Evolutionary conservation across 2,329 filamentous ascomycete species (phyloP).

Genomic region (Fusarium sp.): DNA sequence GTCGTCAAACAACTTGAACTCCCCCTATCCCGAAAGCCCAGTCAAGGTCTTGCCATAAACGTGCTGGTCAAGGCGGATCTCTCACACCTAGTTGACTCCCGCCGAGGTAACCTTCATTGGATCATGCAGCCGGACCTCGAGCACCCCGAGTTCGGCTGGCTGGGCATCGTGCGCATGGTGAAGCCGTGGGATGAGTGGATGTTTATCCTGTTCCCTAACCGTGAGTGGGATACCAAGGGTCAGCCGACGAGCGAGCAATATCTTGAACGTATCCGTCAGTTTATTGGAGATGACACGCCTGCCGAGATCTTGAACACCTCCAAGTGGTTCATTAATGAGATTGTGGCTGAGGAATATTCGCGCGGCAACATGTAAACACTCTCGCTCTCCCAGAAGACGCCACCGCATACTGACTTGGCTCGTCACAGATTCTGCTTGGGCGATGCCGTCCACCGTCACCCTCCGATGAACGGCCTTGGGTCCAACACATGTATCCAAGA

Average conservation of each 20-base stretch:
- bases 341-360: constrained; percentile 64
- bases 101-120: constrained; percentile 68
- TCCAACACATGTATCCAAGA: background rate
- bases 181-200: constrained; percentile 70
- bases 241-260: constrained; percentile 58
- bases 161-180: constrained; percentile 64
- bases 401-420: accelerated
- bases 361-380: constrained; percentile 53
- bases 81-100: constrained; percentile 55
- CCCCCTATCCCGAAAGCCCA: constrained; percentile 54
- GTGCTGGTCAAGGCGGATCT: constrained; percentile 58
- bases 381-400: accelerated
- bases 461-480: background rate
- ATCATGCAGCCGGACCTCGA: constrained; percentile 63
- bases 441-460: background rate
- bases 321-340: constrained; percentile 70
- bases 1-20: constrained; percentile 50
- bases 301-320: constrained; percentile 59
- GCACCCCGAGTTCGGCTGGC: constrained; percentile 60
- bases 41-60: constrained; percentile 52
- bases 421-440: background rate
- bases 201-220: constrained; percentile 60
- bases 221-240: constrained; percentile 47
- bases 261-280: constrained; percentile 53
- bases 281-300: constrained; percentile 63